These are phyloP conservation scores for Pseudofabraea citricarpa DNA, from an alignment of 2,329 filamentous ascomycete species.

Conservation along the genomic window DNA sequence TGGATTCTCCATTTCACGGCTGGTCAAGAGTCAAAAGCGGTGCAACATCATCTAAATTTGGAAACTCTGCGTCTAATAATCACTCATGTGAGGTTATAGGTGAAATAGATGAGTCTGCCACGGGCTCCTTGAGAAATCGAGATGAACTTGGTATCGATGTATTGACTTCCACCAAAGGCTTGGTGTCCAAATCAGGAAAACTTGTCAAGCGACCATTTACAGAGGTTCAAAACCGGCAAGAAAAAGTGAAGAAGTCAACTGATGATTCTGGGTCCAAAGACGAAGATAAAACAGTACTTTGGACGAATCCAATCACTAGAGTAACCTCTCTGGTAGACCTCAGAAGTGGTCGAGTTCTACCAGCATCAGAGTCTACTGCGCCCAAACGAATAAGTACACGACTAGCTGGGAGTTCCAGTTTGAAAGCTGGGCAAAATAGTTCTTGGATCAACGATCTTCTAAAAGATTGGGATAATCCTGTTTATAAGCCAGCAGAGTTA, in stretches of 20 bases:
- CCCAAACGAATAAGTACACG: background rate
- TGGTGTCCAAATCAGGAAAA: conserved; percentile 36
- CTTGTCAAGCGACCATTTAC: conserved; percentile 40
- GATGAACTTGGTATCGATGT: too few relatives aligned
- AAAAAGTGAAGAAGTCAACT: too few relatives aligned
- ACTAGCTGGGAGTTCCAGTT: conserved; percentile 15
- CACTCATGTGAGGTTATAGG: too few relatives aligned
- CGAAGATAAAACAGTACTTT: conserved; percentile 37
- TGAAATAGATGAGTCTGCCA: too few relatives aligned
- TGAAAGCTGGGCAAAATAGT: conserved; percentile 12
- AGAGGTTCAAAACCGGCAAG: too few relatives aligned
- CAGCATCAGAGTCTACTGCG: too few relatives aligned
- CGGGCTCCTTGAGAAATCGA: too few relatives aligned
- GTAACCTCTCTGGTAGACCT: conserved; percentile 45
- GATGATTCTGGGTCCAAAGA: conserved; percentile 23
- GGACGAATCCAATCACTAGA: conserved; percentile 58
- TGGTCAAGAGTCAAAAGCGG: conserved; percentile 35
- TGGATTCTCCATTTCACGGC: conserved; percentile 29
- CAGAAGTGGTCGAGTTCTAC: conserved; percentile 46
- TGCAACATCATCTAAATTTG: background rate
- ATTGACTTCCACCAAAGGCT: too few relatives aligned
- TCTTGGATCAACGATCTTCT: conserved; percentile 59
- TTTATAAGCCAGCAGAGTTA: conserved; percentile 53
- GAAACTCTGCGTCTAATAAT: too few relatives aligned
- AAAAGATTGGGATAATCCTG: conserved; percentile 67